These are phyloP conservation scores for Fraxinus xanthoxyloides DNA, from an alignment of 305 asterid species.

Conservation along the genomic window DNA sequence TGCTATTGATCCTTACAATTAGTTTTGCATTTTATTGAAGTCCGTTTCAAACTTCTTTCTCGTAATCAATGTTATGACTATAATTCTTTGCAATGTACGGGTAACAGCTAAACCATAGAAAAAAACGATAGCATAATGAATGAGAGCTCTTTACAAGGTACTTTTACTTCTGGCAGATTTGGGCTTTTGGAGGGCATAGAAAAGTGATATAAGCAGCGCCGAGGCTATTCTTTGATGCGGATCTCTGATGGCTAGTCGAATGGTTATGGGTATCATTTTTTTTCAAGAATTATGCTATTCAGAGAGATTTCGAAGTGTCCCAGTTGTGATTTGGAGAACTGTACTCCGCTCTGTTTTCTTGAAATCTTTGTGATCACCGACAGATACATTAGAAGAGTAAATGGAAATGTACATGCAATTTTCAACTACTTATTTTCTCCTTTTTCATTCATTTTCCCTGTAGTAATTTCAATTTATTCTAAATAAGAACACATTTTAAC, in stretches of 20 bases:
- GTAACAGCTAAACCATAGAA: neutral
- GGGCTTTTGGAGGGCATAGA: slow-evolving; percentile 98
- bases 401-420: slow-evolving; percentile 28
- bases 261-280: neutral
- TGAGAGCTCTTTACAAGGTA: slow-evolving; percentile 1
- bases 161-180: slow-evolving; percentile 54
- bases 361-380: slow-evolving; percentile 23
- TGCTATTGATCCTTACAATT: neutral
- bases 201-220: slow-evolving; percentile 56
- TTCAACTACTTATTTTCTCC: neutral
- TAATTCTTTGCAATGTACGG: neutral
- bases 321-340: slow-evolving; percentile 23
- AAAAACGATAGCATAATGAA: neutral
- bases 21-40: neutral
- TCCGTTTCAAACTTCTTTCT: neutral
- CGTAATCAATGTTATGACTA: neutral
- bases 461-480: neutral
- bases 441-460: neutral
- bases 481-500: neutral
- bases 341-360: slow-evolving; percentile 25
- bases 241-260: slow-evolving; percentile 6
- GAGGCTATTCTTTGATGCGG: slow-evolving; percentile 16
- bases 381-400: slow-evolving; percentile 32
- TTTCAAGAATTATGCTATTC: slow-evolving; percentile 21
- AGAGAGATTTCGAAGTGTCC: slow-evolving; percentile 8